phyloP scores from a whole-genome alignment of 2,329 filamentous ascomycete genomes.

The Dryadomyces quercus-mongolicae region DNA sequence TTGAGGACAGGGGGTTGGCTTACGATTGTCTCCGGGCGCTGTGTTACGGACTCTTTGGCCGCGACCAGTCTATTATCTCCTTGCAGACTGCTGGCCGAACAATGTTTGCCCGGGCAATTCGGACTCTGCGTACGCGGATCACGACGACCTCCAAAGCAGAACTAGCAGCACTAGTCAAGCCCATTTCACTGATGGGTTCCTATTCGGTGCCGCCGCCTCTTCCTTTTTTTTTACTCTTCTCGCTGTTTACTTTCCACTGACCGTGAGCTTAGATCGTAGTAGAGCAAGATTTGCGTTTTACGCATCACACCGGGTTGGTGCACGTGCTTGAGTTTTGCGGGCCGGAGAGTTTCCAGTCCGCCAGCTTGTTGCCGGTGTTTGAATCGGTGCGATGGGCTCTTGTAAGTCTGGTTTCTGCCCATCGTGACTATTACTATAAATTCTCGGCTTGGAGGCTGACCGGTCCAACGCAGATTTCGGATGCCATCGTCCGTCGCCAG shows the following conservation, averaged over 20 bases:
- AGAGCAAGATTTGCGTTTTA: slow-evolving; percentile 15
- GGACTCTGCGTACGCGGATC: slow-evolving; percentile 5
- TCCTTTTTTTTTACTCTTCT: neutral
- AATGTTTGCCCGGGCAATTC: slow-evolving; percentile 9
- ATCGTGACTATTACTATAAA: too few species aligned
- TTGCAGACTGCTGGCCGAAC: slow-evolving; percentile 9
- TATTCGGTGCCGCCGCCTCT: slow-evolving; percentile 7
- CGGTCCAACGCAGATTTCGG: slow-evolving; percentile 10
- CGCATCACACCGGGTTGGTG: slow-evolving; percentile 16
- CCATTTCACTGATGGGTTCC: slow-evolving; percentile 12
- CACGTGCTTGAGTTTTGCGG: slow-evolving; percentile 17
- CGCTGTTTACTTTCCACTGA: too few species aligned
- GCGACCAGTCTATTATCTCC: slow-evolving; percentile 8
- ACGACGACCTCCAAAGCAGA: slow-evolving; percentile 5
- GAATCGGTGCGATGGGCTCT: slow-evolving; percentile 15
- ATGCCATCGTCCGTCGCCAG: slow-evolving; percentile 14
- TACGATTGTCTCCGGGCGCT: slow-evolving; percentile 13
- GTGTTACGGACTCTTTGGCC: slow-evolving; percentile 12
- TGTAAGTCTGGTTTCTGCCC: slow-evolving; percentile 7
- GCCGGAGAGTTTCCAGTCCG: slow-evolving; percentile 14
- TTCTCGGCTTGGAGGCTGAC: neutral
- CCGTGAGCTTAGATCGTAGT: slow-evolving; percentile 11
- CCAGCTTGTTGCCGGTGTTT: slow-evolving; percentile 14
- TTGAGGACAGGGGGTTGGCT: slow-evolving; percentile 11
- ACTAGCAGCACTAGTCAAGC: slow-evolving; percentile 12